A percentile compares a stretch with the other conserved stretches of the same genome.
phyloP scores from a whole-genome alignment of 257 asterid species.

The Plantago elongata region DNA sequence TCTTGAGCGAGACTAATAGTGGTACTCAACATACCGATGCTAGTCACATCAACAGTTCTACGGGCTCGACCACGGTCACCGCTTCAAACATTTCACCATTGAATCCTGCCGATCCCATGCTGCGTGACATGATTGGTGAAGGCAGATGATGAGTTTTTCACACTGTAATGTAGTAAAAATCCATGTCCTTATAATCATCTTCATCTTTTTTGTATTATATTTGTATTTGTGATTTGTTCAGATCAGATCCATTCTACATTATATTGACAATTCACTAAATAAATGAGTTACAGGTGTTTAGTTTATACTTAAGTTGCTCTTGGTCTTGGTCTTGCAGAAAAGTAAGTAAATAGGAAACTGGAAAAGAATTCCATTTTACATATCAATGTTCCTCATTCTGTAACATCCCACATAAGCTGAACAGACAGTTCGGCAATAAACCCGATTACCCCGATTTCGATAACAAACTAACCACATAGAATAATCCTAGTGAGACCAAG shows the following conservation, averaged over 20 bases:
- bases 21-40: constrained; percentile 13
- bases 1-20: constrained; percentile 16
- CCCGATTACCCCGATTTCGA: not conserved
- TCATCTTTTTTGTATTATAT: not conserved
- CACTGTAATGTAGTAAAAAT: not conserved
- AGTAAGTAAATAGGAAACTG: too few relatives aligned
- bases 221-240: too few relatives aligned
- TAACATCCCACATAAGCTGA: constrained; percentile 22
- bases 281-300: too few relatives aligned
- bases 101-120: constrained; percentile 30
- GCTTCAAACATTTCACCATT: constrained; percentile 25
- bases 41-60: constrained; percentile 14
- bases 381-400: not conserved
- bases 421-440: constrained; percentile 33
- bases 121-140: constrained; percentile 43
- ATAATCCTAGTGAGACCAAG: constrained; percentile 58
- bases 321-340: too few relatives aligned
- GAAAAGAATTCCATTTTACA: constrained; percentile 3
- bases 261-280: too few relatives aligned
- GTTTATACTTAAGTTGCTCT: too few relatives aligned
- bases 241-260: too few relatives aligned
- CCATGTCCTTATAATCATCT: not conserved
- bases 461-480: constrained; percentile 38
- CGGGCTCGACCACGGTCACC: constrained; percentile 11
- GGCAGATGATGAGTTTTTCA: constrained; percentile 29